These are phyloP conservation scores for Wickerhamomyces bovis DNA, from an alignment of 805 yeast species.

Conservation along the genomic window DNA sequence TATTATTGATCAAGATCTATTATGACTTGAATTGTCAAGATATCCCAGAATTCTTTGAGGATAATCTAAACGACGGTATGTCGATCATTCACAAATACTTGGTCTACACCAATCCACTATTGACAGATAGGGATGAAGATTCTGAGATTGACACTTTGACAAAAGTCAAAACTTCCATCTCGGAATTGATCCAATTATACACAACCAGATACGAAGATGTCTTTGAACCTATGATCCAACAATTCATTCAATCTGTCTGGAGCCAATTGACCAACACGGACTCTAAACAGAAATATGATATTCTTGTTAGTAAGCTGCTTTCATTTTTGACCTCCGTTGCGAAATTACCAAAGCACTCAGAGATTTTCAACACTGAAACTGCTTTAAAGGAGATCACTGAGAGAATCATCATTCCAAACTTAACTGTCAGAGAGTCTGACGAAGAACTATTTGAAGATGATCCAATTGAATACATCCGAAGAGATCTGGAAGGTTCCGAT, in stretches of 20 bases:
- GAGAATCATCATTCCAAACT: conserved; percentile 83
- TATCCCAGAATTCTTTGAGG: conserved; percentile 96
- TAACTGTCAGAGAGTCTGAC: conserved; percentile 78
- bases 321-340: conserved; percentile 79
- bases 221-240: conserved; percentile 69
- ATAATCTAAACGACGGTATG: conserved; percentile 74
- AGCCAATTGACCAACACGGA: conserved; percentile 59
- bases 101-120: conserved; percentile 46
- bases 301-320: conserved; percentile 74
- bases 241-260: conserved; percentile 83
- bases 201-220: conserved; percentile 90
- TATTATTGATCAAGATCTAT: conserved; percentile 72
- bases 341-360: conserved; percentile 57
- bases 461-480: conserved; percentile 86
- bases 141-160: conserved; percentile 65
- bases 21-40: conserved; percentile 96
- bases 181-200: conserved; percentile 81
- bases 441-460: conserved; percentile 95
- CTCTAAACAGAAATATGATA: conserved; percentile 71
- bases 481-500: conserved; percentile 94
- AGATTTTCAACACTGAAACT: conserved; percentile 56
- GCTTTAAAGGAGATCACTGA: conserved; percentile 72
- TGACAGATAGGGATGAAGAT: conserved; percentile 56
- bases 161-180: conserved; percentile 71
- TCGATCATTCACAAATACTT: conserved; percentile 76